Evolutionary conservation across 306 rosid species (phyloP).

Genomic region (Sindora glabra): DNA sequence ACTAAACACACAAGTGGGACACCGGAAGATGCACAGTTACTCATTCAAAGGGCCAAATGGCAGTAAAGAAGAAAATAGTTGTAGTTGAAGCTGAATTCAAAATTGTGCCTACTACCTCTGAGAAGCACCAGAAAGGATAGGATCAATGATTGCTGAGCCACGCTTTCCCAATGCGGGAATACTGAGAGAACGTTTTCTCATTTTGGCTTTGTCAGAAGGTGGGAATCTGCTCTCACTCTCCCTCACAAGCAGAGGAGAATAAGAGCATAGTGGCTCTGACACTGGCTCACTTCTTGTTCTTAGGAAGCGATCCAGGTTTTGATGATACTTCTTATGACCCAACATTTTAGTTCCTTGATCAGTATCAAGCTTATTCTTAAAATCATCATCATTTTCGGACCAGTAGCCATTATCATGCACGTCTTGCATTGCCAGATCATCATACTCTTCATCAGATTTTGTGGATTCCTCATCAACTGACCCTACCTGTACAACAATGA

Average conservation of each 20-base stretch:
- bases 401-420: conserved; percentile 43
- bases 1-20: conserved; percentile 16
- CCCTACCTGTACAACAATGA: conserved; percentile 46
- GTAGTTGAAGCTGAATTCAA: neutral
- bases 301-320: conserved; percentile 42
- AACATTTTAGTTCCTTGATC: conserved; percentile 19
- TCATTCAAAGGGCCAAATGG: neutral
- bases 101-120: conserved; percentile 29
- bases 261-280: conserved; percentile 35
- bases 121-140: conserved; percentile 66
- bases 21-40: neutral
- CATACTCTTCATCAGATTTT: conserved; percentile 91
- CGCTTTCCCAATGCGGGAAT: conserved; percentile 63
- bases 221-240: conserved; percentile 37
- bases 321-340: conserved; percentile 34
- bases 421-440: conserved; percentile 84
- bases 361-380: conserved; percentile 18
- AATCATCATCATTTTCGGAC: conserved; percentile 47
- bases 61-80: neutral
- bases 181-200: conserved; percentile 74
- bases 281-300: conserved; percentile 50
- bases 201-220: conserved; percentile 32
- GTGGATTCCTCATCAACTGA: conserved; percentile 96
- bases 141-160: conserved; percentile 40
- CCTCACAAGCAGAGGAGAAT: conserved; percentile 43